Evolutionary conservation across 768 basidiomycete genomes (phyloP), one percentile per base, ranked within the genome.

Genomic region (Lactarius deliciosus): DNA sequence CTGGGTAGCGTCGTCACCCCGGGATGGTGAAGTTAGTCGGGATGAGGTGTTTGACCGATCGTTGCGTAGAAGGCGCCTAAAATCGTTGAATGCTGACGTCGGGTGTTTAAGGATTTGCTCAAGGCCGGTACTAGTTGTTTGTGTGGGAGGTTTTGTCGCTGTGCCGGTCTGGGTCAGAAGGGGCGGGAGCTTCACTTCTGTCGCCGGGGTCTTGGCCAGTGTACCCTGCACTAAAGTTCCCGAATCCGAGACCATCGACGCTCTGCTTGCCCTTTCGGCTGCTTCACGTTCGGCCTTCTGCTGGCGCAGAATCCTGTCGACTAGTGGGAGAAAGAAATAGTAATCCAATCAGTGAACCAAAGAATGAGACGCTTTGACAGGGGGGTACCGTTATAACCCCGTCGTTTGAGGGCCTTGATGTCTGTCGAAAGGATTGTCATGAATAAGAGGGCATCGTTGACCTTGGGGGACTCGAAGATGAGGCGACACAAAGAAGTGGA

Each of bases 391-490:
- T 94, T 93, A 74, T 93, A 96, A 6, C 94, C 95, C 69, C 94
- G 81, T 45, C 94, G 80, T 72, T 87, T 89, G 68, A 97, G 75
- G 3, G 92, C 86, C 65, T 86, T 84, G 47, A 98, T 77, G 69
- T 96, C 93, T 0, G 96, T 98, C 0, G 94, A 93, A 20, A 99
- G 81, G 61, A 99, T 93, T 0, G 95, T 97, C 85, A 93, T 91
- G 70, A 98, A 89, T 9, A 98, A 75, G 8, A 99, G 80, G 0
- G 91, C 86, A 74, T 99, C 96, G 73, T 95, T 93, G 30, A 88
- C 85, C 75, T 91, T 90, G 2, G 87, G 87, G 9, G 85, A 82
- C 63, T 90, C 85, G 69, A 98, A 92, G 36, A 97, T 76, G 8
- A 90, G 74, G 20, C 87, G 86, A 74, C 92, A 94, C 36, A 98